These are phyloP conservation scores for Ulota crispa DNA, from an alignment of 225 moss, liverwort and hornwort species.

Conservation along the genomic window DNA sequence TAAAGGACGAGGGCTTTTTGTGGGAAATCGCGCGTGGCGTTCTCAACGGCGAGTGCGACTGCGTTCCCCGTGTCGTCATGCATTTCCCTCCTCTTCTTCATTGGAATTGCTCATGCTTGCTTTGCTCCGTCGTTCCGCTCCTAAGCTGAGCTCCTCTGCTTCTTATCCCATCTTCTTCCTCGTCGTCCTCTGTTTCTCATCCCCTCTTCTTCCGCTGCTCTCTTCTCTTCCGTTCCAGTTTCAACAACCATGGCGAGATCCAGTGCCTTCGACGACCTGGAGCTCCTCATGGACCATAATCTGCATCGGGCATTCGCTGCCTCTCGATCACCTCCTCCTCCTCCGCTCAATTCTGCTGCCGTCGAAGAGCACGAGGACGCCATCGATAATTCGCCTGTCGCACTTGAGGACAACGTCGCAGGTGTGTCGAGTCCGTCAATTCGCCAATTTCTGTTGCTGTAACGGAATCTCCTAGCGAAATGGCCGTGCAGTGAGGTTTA, in stretches of 20 bases:
- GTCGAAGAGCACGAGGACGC: not conserved
- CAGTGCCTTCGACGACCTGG: slow-evolving; percentile 55
- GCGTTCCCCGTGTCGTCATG: not conserved
- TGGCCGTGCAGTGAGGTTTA: not conserved
- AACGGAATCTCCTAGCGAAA: not conserved
- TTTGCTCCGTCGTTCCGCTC: not conserved
- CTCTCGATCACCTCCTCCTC: slow-evolving; percentile 8
- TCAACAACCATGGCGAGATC: slow-evolving; percentile 40
- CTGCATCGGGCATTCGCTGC: slow-evolving; percentile 38
- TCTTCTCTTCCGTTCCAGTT: not conserved
- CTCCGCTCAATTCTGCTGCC: not conserved
- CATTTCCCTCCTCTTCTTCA: not conserved
- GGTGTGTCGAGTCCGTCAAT: slow-evolving; percentile 21
- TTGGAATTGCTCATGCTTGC: not conserved
- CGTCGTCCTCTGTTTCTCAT: too few species aligned
- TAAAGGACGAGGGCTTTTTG: too few species aligned
- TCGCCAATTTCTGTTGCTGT: not conserved
- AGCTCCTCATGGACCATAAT: slow-evolving; percentile 60
- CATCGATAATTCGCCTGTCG: not conserved
- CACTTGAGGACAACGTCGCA: slow-evolving; percentile 11
- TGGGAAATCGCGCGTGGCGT: too few species aligned
- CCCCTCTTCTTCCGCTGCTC: not conserved
- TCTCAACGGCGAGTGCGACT: not conserved
- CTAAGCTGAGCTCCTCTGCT: not conserved
- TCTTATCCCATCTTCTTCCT: not conserved